phyloP scores from a whole-genome alignment of 352 stramenopile genomes.

The Phytopythium oedochilum region DNA sequence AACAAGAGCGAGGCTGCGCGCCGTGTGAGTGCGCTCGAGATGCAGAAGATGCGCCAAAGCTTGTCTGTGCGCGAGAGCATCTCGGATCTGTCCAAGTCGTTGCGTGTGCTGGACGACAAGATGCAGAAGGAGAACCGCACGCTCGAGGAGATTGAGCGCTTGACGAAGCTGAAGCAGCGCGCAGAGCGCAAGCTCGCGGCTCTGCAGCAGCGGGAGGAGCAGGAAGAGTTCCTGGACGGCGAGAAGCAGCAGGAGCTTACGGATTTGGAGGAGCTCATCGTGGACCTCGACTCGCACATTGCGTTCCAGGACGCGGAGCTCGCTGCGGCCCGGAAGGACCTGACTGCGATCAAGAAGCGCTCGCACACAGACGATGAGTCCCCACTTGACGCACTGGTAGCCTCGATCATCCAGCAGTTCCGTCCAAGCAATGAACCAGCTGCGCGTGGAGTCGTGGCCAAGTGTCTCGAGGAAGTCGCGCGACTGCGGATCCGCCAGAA shows the following conservation, averaged over 20 bases:
- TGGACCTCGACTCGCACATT: conserved; percentile 79
- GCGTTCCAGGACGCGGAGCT: conserved; percentile 78
- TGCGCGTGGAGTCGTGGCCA: conserved; percentile 27
- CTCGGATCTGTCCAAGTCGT: conserved; percentile 56
- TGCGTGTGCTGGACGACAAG: conserved; percentile 54
- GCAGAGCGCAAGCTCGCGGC: conserved; percentile 58
- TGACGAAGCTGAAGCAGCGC: conserved; percentile 62
- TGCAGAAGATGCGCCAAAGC: conserved; percentile 77
- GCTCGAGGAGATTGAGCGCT: conserved; percentile 55
- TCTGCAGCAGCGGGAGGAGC: conserved; percentile 38
- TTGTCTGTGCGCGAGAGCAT: conserved; percentile 73
- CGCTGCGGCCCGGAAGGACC: conserved; percentile 38
- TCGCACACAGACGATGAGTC: conserved; percentile 35
- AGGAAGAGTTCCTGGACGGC: conserved; percentile 50
- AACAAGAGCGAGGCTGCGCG: conserved; percentile 48
- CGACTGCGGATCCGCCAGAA: conserved; percentile 39
- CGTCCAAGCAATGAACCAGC: background rate
- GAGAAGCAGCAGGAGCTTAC: conserved; percentile 62
- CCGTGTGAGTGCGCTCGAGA: conserved; percentile 69
- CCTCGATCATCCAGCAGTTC: conserved; percentile 27
- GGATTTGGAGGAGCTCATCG: conserved; percentile 71
- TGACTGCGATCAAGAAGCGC: conserved; percentile 39
- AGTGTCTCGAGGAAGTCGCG: conserved; percentile 51
- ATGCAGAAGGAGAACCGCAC: conserved; percentile 56
- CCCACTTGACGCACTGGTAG: conserved; percentile 34